Evolutionary conservation across 176 grass and related monocot genomes (phyloP).

Genomic region (Oryza glumipatula): DNA sequence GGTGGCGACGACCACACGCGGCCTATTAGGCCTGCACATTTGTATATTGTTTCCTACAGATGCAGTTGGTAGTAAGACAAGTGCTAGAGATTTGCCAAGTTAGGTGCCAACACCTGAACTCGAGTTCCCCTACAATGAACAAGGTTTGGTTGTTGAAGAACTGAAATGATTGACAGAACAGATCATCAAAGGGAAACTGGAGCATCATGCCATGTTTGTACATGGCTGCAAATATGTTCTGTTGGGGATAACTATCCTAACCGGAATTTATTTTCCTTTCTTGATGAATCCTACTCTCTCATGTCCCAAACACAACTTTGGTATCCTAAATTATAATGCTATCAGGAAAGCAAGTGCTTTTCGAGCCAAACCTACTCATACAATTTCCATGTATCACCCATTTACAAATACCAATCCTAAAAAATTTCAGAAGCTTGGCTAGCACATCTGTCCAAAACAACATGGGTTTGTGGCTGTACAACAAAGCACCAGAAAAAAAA

Average conservation of each 20-base stretch:
- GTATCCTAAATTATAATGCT: too few species aligned
- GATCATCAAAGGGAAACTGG: background rate
- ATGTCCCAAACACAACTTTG: background rate
- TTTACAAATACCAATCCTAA: background rate
- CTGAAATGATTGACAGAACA: background rate
- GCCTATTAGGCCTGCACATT: constrained; percentile 25
- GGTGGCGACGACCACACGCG: background rate
- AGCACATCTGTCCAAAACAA: background rate
- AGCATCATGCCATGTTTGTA: constrained; percentile 13
- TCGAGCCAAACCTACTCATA: too few species aligned
- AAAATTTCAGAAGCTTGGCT: background rate
- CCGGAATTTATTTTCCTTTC: background rate
- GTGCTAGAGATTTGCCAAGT: constrained; percentile 21
- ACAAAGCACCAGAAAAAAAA: too few species aligned
- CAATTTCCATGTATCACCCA: background rate
- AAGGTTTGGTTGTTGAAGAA: background rate
- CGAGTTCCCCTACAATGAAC: constrained; percentile 12
- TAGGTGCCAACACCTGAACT: constrained; percentile 32
- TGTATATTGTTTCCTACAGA: constrained; percentile 14
- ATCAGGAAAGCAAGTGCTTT: too few species aligned
- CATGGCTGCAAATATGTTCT: background rate
- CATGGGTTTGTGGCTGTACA: background rate
- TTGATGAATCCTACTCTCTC: background rate
- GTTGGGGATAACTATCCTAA: background rate
- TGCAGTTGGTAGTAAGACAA: background rate